These are phyloP conservation scores for Cenchrus purpureus DNA, from an alignment of 176 grass and related monocot genomes.

Conservation along the genomic window DNA sequence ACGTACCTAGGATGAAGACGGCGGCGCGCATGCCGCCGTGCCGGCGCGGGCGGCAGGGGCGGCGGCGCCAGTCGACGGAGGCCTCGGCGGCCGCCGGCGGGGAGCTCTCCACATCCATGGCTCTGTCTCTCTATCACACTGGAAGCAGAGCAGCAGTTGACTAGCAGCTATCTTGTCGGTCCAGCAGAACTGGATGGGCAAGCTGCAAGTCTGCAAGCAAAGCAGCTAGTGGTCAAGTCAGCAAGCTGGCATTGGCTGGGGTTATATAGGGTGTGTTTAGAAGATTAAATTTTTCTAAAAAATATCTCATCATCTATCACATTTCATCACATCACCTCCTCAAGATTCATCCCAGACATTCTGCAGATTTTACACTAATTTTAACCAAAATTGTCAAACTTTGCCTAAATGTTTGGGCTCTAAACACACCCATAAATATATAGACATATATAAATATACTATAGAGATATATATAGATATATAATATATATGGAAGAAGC, in stretches of 20 bases:
- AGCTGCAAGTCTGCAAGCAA: background rate
- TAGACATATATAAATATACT: background rate
- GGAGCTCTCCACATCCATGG: conserved; percentile 47
- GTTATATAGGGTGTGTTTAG: background rate
- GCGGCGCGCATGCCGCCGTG: conserved; percentile 76
- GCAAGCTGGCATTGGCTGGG: background rate
- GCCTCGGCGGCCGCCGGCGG: background rate
- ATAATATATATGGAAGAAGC: background rate
- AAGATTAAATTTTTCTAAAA: no score
- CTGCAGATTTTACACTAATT: no score
- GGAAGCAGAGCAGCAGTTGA: background rate
- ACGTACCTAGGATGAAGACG: conserved; percentile 53
- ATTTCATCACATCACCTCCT: no score
- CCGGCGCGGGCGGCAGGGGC: conserved; percentile 29
- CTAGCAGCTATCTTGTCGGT: background rate
- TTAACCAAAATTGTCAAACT: no score
- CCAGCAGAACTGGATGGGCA: background rate
- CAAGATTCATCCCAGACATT: no score
- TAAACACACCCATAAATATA: background rate
- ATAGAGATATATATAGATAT: no score
- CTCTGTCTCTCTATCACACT: background rate
- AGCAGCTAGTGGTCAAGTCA: conserved; percentile 6
- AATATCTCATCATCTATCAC: no score
- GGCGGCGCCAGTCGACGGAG: conserved; percentile 61
- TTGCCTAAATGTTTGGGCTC: no score